These are phyloP conservation scores for Exophiala xenobiotica DNA, from an alignment of 2,329 filamentous ascomycete genomes.

Conservation along the genomic window DNA sequence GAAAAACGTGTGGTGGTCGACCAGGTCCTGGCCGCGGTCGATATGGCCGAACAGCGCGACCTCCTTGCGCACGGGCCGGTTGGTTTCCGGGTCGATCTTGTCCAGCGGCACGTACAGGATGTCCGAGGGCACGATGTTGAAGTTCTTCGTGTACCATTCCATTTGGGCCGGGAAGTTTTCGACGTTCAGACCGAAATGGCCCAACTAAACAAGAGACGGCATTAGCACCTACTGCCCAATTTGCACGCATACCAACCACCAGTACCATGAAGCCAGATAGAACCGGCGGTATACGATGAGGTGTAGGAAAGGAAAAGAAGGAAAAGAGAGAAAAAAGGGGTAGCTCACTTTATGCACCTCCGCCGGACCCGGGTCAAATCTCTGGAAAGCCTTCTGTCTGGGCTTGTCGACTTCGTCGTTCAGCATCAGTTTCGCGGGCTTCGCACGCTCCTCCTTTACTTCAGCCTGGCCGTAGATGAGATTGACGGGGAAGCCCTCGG, in stretches of 20 bases:
- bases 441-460: slow-evolving; percentile 21
- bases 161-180: slow-evolving; percentile 39
- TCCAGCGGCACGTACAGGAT: slow-evolving; percentile 40
- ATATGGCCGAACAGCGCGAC: slow-evolving; percentile 51
- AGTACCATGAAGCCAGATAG: no score
- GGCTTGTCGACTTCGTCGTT: slow-evolving; percentile 42
- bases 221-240: no score
- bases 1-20: slow-evolving; percentile 58
- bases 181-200: slow-evolving; percentile 49
- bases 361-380: slow-evolving; percentile 48
- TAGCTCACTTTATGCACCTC: slow-evolving; percentile 45
- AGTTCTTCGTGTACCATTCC: slow-evolving; percentile 47
- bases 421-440: slow-evolving; percentile 35
- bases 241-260: no score
- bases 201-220: slow-evolving; percentile 37
- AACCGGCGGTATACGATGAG: no score
- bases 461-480: slow-evolving; percentile 30
- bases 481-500: slow-evolving; percentile 33
- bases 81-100: slow-evolving; percentile 18
- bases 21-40: slow-evolving; percentile 47
- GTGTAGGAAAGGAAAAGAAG: no score
- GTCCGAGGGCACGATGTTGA: slow-evolving; percentile 50
- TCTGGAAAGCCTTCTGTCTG: slow-evolving; percentile 40
- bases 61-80: slow-evolving; percentile 26
- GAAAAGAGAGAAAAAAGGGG: not conserved